Conservation (phyloP, 2,329 filamentous ascomycete genomes). For the Paecilomyces fulvus region DNA sequence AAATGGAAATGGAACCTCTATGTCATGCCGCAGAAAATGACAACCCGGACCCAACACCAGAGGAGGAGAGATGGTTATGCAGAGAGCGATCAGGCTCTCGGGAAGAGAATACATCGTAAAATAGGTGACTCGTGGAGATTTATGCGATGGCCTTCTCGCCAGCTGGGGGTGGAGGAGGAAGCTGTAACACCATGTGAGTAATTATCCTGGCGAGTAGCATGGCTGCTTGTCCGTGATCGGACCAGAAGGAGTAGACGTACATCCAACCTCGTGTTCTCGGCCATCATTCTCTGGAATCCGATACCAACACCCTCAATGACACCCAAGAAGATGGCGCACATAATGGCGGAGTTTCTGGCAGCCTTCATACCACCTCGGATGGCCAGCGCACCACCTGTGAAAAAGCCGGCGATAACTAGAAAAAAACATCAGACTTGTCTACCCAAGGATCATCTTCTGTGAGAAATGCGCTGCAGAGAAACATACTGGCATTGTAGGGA, state of each 20-base stretch:
- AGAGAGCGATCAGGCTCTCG: slow-evolving; percentile 6
- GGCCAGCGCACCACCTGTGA: slow-evolving; percentile 86
- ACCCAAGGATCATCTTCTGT: background rate
- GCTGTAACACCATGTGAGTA: slow-evolving; percentile 11
- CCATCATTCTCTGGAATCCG: slow-evolving; percentile 89
- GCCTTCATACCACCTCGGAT: slow-evolving; percentile 87
- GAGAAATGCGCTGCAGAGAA: background rate
- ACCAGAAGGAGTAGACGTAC: slow-evolving; percentile 32
- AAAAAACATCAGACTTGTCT: background rate
- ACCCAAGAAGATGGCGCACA: slow-evolving; percentile 84
- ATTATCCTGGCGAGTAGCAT: background rate
- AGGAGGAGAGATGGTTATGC: slow-evolving; percentile 27
- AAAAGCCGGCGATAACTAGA: slow-evolving; percentile 81
- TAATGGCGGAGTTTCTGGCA: slow-evolving; percentile 90
- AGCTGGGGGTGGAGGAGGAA: slow-evolving; percentile 28
- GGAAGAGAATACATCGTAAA: slow-evolving; percentile 9
- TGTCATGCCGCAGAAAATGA: slow-evolving; percentile 26
- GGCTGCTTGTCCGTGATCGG: background rate
- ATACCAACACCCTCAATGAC: slow-evolving; percentile 98
- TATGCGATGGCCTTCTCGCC: slow-evolving; percentile 29
- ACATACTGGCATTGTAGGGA: slow-evolving; percentile 80
- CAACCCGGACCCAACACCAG: slow-evolving; percentile 29
- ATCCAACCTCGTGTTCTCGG: slow-evolving; percentile 77
- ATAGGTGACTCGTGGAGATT: slow-evolving; percentile 7
- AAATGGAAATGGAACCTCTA: slow-evolving; percentile 21